Percentiles rank a stretch among this genome's conserved stretches.
Conservation (phyloP, 768 basidiomycete species). For the Collybia sordida region DNA sequence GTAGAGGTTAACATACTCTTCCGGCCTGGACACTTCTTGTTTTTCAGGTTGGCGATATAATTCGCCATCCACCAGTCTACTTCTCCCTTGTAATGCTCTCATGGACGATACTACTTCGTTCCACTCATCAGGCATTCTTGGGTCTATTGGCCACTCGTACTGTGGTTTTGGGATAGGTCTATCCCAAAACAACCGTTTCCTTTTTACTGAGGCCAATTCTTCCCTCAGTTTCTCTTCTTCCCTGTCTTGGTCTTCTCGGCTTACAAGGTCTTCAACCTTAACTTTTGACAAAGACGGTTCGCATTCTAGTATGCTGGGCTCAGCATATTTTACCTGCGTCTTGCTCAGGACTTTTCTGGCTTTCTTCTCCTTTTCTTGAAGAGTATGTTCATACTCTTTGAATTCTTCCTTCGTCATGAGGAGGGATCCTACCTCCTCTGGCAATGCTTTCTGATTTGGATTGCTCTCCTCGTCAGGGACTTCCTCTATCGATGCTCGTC, state of each 20-base stretch:
- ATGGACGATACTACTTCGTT: constrained; percentile 14
- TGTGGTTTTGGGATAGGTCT: constrained; percentile 11
- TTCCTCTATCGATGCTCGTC: too few species aligned
- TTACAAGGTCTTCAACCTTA: constrained; percentile 6
- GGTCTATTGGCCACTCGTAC: constrained; percentile 10
- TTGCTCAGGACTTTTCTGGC: too few species aligned
- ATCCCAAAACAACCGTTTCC: constrained; percentile 18
- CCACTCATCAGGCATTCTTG: constrained; percentile 19
- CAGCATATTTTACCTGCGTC: too few species aligned
- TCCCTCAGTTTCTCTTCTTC: not conserved
- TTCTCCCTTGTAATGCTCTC: not conserved
- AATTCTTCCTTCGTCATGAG: constrained; percentile 1
- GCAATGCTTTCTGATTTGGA: not conserved
- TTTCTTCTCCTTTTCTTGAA: not conserved
- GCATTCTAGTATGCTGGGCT: constrained; percentile 1
- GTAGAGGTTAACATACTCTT: not conserved
- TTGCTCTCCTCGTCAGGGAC: not conserved
- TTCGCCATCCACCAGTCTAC: not conserved
- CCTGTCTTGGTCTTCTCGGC: not conserved
- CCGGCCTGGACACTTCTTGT: not conserved
- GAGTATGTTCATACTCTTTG: not conserved
- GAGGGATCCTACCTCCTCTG: not conserved
- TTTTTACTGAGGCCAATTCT: too few species aligned
- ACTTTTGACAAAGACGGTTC: constrained; percentile 14
- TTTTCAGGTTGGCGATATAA: not conserved